These are phyloP conservation scores for Phytomonas francai DNA, from an alignment of 208 protist species.

Conservation along the genomic window DNA sequence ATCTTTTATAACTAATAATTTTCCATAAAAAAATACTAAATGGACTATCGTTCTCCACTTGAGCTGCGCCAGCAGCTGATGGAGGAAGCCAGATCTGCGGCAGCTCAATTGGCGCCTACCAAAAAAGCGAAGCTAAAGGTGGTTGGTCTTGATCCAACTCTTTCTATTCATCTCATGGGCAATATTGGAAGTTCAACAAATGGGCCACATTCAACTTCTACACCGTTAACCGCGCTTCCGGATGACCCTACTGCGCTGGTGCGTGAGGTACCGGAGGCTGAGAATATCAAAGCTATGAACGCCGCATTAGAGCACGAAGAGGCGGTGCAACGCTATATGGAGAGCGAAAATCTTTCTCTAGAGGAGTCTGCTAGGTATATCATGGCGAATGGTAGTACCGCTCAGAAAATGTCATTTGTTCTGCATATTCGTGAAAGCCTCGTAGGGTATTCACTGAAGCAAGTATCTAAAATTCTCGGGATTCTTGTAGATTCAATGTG, in stretches of 20 bases:
- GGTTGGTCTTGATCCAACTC: background rate
- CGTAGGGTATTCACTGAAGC: constrained; percentile 33
- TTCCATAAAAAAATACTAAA: constrained; percentile 7
- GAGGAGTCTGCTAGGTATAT: constrained; percentile 82
- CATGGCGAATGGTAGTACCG: constrained; percentile 85
- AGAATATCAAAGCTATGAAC: constrained; percentile 84
- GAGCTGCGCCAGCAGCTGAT: constrained; percentile 75
- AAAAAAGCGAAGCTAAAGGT: constrained; percentile 22
- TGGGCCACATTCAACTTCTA: constrained; percentile 14
- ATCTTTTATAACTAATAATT: constrained; percentile 1
- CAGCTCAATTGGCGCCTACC: constrained; percentile 7
- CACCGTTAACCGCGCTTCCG: constrained; percentile 33
- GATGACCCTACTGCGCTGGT: constrained; percentile 85
- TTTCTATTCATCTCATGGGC: background rate
- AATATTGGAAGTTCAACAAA: background rate
- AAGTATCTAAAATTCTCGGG: constrained; percentile 59
- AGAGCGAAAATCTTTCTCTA: constrained; percentile 72
- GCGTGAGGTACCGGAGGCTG: constrained; percentile 68
- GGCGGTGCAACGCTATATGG: constrained; percentile 85
- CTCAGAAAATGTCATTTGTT: constrained; percentile 79
- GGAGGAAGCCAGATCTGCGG: constrained; percentile 39
- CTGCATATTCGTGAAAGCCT: constrained; percentile 60
- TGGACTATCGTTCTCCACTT: constrained; percentile 85
- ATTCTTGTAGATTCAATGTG: constrained; percentile 83
- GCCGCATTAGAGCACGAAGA: constrained; percentile 79